These are phyloP conservation scores for Chytridiales sp. DNA, from an alignment of 371 early-diverging fungal species.

Conservation along the genomic window DNA sequence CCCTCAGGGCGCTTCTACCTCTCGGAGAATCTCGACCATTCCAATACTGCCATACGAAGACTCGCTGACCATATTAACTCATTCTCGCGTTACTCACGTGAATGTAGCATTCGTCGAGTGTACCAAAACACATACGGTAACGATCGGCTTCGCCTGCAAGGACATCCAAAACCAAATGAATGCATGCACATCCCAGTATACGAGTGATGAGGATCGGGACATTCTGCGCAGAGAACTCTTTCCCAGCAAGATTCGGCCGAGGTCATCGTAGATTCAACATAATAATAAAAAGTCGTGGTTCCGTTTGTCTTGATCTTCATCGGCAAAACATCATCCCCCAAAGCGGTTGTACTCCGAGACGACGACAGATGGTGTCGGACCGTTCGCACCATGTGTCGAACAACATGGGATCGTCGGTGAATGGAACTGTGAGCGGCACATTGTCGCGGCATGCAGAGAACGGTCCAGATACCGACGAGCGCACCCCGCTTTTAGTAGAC, in stretches of 20 bases:
- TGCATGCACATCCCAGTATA: constrained; percentile 61
- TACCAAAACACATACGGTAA: constrained; percentile 61
- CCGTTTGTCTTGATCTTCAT: background rate
- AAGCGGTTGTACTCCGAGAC: background rate
- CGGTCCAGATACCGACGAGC: no score
- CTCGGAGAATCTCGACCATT: background rate
- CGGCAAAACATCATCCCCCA: background rate
- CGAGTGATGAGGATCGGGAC: constrained; percentile 28
- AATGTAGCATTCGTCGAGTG: constrained; percentile 74
- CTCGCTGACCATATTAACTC: no score
- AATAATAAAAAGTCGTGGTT: background rate
- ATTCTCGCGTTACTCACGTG: no score
- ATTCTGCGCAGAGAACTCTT: constrained; percentile 20
- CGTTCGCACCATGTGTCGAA: background rate
- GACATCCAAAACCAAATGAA: constrained; percentile 64
- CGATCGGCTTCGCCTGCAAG: constrained; percentile 68
- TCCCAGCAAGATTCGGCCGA: constrained; percentile 16
- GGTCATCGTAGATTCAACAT: background rate
- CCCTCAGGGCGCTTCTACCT: background rate
- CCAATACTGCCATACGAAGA: background rate
- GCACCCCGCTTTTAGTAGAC: no score
- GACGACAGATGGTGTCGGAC: background rate
- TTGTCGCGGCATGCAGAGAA: no score
- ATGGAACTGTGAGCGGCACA: no score
- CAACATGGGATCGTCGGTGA: background rate